These are phyloP conservation scores for Brassica nigra DNA, from an alignment of 345 rosid genomes.

Conservation along the genomic window DNA sequence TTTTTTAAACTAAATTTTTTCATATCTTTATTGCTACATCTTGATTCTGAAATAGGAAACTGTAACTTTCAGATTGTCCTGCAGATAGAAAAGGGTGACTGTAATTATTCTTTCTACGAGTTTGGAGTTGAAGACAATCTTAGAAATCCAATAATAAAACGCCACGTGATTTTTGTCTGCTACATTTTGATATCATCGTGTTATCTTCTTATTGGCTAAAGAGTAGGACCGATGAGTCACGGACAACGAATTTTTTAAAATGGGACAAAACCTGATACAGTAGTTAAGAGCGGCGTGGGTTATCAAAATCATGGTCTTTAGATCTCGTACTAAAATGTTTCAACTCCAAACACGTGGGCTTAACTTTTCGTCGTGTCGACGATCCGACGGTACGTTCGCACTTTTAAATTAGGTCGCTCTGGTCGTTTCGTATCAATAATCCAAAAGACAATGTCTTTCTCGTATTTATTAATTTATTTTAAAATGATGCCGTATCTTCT, in stretches of 20 bases:
- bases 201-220: conserved; percentile 11
- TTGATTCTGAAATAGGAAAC: not conserved
- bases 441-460: conserved; percentile 15
- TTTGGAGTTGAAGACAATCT: conserved; percentile 6
- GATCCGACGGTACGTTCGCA: conserved; percentile 22
- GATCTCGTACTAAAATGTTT: conserved; percentile 23
- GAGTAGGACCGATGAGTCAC: not conserved
- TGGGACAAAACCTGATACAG: not conserved
- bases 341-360: conserved; percentile 19
- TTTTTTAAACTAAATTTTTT: too few species aligned
- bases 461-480: not conserved
- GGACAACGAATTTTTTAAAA: not conserved
- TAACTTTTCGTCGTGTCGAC: conserved; percentile 8
- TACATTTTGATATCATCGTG: not conserved
- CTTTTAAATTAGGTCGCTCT: conserved; percentile 31
- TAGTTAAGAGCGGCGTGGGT: conserved; percentile 27
- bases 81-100: not conserved
- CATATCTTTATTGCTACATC: too few species aligned
- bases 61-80: not conserved
- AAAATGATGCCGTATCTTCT: not conserved
- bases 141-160: not conserved
- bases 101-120: not conserved
- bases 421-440: conserved; percentile 23
- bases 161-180: conserved; percentile 5
- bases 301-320: conserved; percentile 29